These are phyloP conservation scores for Rhizoclosmatium sp. DNA, from an alignment of 192 early-diverging fungal genomes.

Conservation along the genomic window DNA sequence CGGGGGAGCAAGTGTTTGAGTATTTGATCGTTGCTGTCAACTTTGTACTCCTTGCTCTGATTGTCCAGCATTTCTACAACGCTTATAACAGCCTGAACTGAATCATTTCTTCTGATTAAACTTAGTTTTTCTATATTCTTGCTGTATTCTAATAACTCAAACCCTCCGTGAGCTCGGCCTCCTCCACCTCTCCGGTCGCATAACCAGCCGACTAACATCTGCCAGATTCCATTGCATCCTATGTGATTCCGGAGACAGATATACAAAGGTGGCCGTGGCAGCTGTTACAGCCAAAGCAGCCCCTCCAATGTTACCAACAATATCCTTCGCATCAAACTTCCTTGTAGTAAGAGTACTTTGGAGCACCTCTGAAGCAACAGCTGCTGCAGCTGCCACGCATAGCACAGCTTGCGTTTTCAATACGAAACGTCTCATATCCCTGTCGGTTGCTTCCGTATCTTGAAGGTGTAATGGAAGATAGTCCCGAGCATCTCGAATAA, in stretches of 20 bases:
- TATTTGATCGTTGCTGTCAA: too few species aligned
- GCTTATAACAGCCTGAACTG: neutral
- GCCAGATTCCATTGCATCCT: neutral
- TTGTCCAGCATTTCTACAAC: too few species aligned
- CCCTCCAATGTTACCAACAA: constrained; percentile 14
- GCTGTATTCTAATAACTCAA: neutral
- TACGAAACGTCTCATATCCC: neutral
- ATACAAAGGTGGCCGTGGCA: neutral
- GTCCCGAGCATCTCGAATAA: neutral
- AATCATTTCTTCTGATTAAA: neutral
- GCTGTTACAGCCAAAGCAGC: neutral
- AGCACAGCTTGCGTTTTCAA: neutral
- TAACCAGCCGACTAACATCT: neutral
- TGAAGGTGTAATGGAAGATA: neutral
- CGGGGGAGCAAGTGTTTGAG: neutral
- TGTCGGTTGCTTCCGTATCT: neutral
- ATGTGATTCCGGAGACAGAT: neutral
- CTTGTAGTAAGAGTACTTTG: neutral
- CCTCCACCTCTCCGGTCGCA: neutral
- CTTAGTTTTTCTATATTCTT: neutral
- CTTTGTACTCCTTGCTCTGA: too few species aligned
- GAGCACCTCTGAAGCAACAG: neutral
- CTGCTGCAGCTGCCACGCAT: neutral
- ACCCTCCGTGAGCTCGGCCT: too few species aligned
- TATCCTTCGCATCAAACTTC: constrained; percentile 1